Evolutionary conservation across 768 basidiomycete genomes (phyloP).

Genomic region (Leucosporidium yakuticum): DNA sequence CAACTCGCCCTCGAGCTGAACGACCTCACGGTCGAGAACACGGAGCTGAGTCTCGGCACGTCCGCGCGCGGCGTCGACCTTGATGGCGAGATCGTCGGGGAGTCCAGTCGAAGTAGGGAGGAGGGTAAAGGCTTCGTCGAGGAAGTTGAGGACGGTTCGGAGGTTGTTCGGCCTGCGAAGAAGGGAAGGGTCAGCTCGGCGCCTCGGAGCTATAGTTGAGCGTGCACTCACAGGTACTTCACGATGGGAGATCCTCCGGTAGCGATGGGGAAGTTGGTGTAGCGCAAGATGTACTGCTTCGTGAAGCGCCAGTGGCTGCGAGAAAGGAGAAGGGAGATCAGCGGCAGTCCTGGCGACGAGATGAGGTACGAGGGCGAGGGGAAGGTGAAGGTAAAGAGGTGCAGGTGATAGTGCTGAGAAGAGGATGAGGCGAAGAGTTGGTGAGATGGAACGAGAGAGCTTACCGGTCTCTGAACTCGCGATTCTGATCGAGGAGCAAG

Average conservation of each 20-base stretch:
- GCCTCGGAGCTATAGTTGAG: background rate
- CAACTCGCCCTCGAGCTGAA: background rate
- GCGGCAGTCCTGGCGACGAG: too few species aligned
- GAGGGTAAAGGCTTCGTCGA: background rate
- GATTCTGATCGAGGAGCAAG: constrained; percentile 38
- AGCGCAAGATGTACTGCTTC: constrained; percentile 42
- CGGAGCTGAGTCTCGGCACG: background rate
- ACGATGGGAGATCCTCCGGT: constrained; percentile 41
- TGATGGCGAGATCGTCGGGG: background rate
- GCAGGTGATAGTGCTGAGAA: too few species aligned
- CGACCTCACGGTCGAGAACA: constrained; percentile 2
- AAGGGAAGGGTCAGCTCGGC: background rate
- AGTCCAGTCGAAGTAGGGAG: background rate
- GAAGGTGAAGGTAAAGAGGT: too few species aligned
- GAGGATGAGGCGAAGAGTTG: too few species aligned
- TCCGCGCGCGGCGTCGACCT: background rate
- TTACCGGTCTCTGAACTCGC: constrained; percentile 40
- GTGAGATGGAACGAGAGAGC: too few species aligned
- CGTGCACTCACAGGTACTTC: background rate
- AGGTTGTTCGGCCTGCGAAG: constrained; percentile 8
- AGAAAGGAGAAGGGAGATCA: too few species aligned
- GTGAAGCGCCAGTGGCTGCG: constrained; percentile 44
- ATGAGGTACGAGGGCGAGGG: too few species aligned
- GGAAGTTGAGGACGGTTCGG: constrained; percentile 1
- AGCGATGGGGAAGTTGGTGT: constrained; percentile 40